Evolutionary conservation across 495 filamentous ascomycete genomes (phyloP), one percentile per base, ranked within the genome.

Genomic region (Aspergillus egyptiacus): DNA sequence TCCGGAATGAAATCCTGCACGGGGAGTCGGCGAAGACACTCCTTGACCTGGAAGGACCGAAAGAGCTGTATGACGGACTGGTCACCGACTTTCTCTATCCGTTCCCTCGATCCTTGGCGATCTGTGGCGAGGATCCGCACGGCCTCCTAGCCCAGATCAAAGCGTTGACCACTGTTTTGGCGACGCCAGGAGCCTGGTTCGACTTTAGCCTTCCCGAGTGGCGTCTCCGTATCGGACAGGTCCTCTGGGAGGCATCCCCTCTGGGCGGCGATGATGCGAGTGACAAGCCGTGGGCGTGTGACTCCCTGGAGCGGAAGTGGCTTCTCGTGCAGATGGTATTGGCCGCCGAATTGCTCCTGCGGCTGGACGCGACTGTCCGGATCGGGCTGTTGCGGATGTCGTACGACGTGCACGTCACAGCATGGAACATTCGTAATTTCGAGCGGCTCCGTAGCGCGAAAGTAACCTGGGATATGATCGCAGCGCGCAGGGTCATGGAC

Each of bases 141-240:
- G 66, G 70, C 17, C 55, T 79, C 32, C 75, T 75, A 49, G 69
- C 69, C 0, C 76, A 81, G 51, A 78, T 79, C 35, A 71, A 72
- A 42, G 72, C 70, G 3, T 42, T 81, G 19, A 62, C 71, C 11
- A 64, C 65, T 7, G 71, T 74, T 2, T 55, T 81, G 13, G 62
- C 65, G 2, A 63, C 71, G 2, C 68, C 60, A 1, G 75, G 75
- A 6, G 67, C 76, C 13, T 95, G 89, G 89, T 70, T 85, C 13
- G 81, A 95, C 59, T 89, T 95, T 56, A 84, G 83, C 33, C 67
- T 83, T 19, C 79, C 87, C 0, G 86, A 90, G 58, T 91, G 86
- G 86, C 75, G 89, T 15, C 80, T 91, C 22, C 71, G 83, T 9
- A 75, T 85, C 1, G 88, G 89, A n/a, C 87, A 93, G 57, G 65